Conservation (phyloP, 768 basidiomycete genomes). For the Cystofilobasidium macerans region DNA sequence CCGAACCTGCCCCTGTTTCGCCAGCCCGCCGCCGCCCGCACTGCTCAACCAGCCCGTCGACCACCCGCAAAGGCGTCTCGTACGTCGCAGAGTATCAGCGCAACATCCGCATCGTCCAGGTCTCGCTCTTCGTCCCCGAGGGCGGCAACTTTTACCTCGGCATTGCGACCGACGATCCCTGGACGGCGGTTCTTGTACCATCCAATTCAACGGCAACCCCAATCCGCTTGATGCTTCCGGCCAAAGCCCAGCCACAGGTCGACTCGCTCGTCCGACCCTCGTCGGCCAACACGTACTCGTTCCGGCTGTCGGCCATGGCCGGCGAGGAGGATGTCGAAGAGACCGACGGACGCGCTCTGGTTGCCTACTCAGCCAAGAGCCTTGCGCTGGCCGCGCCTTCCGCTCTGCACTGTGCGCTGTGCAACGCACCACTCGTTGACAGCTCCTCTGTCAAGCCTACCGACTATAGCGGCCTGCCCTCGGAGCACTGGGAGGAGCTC, state of each 20-base stretch:
- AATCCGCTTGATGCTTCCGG: background rate
- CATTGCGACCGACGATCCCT: background rate
- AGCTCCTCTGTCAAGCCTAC: constrained; percentile 3
- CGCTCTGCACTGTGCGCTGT: constrained; percentile 65
- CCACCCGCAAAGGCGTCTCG: background rate
- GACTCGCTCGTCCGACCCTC: constrained; percentile 43
- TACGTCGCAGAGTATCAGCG: constrained; percentile 67
- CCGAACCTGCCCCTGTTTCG: background rate
- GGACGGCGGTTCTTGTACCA: background rate
- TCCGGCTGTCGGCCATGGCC: constrained; percentile 37
- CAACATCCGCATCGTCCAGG: constrained; percentile 64
- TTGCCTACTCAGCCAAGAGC: constrained; percentile 55
- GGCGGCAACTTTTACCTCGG: constrained; percentile 44
- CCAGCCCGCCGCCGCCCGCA: background rate
- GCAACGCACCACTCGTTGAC: constrained; percentile 56
- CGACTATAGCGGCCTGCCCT: constrained; percentile 72
- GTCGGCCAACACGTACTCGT: constrained; percentile 62
- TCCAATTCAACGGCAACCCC: background rate
- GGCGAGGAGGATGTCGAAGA: constrained; percentile 27
- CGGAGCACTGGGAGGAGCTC: constrained; percentile 94
- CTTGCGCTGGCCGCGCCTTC: constrained; percentile 49
- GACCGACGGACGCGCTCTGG: constrained; percentile 31
- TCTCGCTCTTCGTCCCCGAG: constrained; percentile 56
- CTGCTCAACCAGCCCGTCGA: background rate
- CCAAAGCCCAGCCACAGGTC: background rate